A percentile compares a stretch with the other conserved stretches of the same genome.
Evolutionary conservation across 805 yeast genomes (phyloP).

Genomic region (Clavispora asparagi): DNA sequence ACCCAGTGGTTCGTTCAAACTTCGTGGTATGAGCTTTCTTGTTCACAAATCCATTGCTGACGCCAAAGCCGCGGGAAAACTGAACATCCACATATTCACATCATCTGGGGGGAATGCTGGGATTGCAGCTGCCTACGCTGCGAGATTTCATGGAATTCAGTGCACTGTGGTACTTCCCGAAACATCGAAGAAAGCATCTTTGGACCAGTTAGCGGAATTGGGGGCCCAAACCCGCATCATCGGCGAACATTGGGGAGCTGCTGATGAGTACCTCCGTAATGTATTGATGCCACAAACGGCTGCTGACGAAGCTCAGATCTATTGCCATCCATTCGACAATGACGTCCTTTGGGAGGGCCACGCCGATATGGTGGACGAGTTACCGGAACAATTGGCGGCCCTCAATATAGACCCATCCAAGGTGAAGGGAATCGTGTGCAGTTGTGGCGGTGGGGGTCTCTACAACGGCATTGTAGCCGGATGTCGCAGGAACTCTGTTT

Average conservation of each 20-base stretch:
- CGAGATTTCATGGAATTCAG: slow-evolving; percentile 14
- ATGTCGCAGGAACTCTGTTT: slow-evolving; percentile 10
- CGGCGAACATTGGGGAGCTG: slow-evolving; percentile 31
- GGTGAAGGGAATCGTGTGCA: slow-evolving; percentile 25
- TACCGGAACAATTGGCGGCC: slow-evolving; percentile 10
- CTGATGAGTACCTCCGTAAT: slow-evolving; percentile 20
- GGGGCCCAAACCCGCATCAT: slow-evolving; percentile 21
- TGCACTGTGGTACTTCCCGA: slow-evolving; percentile 30
- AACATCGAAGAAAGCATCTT: slow-evolving; percentile 14
- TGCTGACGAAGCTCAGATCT: slow-evolving; percentile 14
- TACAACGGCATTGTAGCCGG: slow-evolving; percentile 26
- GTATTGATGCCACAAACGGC: slow-evolving; percentile 12
- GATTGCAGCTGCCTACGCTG: slow-evolving; percentile 28
- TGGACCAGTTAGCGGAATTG: slow-evolving; percentile 13
- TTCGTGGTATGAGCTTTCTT: slow-evolving; percentile 10
- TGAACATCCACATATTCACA: slow-evolving; percentile 18
- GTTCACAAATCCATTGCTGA: neutral
- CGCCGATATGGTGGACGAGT: slow-evolving; percentile 18
- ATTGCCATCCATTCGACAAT: slow-evolving; percentile 31
- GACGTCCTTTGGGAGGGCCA: slow-evolving; percentile 29
- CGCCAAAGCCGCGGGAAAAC: slow-evolving; percentile 5
- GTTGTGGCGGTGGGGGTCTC: slow-evolving; percentile 34
- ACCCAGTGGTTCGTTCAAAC: slow-evolving; percentile 12
- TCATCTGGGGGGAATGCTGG: slow-evolving; percentile 37
- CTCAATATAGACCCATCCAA: slow-evolving; percentile 7